Evolutionary conservation across 305 asterid genomes (phyloP).

Genomic region (Fraxinus sp.): DNA sequence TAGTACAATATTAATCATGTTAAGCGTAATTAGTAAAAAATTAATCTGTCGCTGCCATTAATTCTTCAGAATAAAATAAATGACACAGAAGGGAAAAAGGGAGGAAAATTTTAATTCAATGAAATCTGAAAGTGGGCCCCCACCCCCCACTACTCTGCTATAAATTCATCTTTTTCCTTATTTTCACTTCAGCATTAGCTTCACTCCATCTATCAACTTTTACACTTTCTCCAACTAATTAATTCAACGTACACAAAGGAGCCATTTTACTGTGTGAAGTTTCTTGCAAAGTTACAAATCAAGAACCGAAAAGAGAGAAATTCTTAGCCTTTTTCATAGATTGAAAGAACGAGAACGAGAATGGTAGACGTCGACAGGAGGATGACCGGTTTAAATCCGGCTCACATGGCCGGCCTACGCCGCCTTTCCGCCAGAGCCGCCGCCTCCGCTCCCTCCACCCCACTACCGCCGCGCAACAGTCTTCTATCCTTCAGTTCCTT

Average conservation of each 20-base stretch:
- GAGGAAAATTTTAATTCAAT: neutral
- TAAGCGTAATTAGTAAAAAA: neutral
- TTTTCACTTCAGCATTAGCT: slow-evolving; percentile 30
- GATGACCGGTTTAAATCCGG: slow-evolving; percentile 81
- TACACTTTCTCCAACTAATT: slow-evolving; percentile 33
- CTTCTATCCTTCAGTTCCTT: slow-evolving; percentile 47
- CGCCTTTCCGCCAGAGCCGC: slow-evolving; percentile 52
- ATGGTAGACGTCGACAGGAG: slow-evolving; percentile 99
- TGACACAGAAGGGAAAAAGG: neutral
- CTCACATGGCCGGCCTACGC: slow-evolving; percentile 86
- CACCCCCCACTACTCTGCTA: slow-evolving; percentile 33
- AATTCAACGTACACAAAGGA: neutral
- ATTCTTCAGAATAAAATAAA: slow-evolving; percentile 5
- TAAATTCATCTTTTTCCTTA: slow-evolving; percentile 33
- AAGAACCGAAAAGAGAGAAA: slow-evolving; percentile 4
- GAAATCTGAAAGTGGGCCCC: slow-evolving; percentile 37
- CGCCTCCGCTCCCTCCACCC: slow-evolving; percentile 70
- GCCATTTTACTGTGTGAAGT: neutral
- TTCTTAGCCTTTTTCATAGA: neutral
- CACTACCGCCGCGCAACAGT: slow-evolving; percentile 78
- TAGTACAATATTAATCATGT: slow-evolving; percentile 6
- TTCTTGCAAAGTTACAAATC: slow-evolving; percentile 15
- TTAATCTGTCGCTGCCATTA: slow-evolving; percentile 14
- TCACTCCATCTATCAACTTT: slow-evolving; percentile 32
- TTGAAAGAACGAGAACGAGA: neutral